Evolutionary conservation across 192 early-diverging fungal species (phyloP), one percentile per base, ranked within the genome.

Genomic region (Dissophora ornata): DNA sequence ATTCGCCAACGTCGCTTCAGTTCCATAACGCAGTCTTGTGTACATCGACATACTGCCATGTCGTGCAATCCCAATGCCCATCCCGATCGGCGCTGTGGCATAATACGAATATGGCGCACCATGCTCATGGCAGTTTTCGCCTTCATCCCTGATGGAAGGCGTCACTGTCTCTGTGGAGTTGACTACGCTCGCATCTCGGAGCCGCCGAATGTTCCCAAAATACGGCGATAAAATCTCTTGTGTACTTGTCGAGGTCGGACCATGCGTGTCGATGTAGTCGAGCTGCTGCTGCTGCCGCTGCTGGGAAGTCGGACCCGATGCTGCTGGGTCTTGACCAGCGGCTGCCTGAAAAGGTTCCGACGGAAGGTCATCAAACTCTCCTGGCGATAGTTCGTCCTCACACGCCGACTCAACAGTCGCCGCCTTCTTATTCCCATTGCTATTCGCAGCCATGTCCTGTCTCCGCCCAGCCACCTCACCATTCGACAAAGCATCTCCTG

Each of bases 151-250:
- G 42, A 50, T 36, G 0, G 61, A 56, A 10, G 49, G 40, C 40
- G 38, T 49, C n/a, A 57, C 44, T 26, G 67, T 40, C n/a, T 41
- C 15, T 11, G 53, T 24, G 9, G 60, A 63, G 25, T 62, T 57
- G 22, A 24, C 24, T 13, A 34, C 64, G 16, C 52, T 62, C 16
- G 69, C 32, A 36, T 75, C 63, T 25, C 63, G 33, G 36, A 67
- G 67, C 22, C 46, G 53, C 3, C 62, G 57, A 25, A 75, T 75
- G 42, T 61, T 75, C 25, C 67, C 71, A 29, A 66, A 61, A 26
- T 67, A 75, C 1, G 71, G 71, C 3, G 71, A 67, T 13, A 67
- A 22, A 6, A 67, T 53, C n/a, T 74, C 71, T 3, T 75, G 38
- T 11, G 38, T 28, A 41, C 18, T 47, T 24, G 34, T 22, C 30